phyloP scores from a whole-genome alignment of 352 stramenopile genomes.

The Phytophthora pseudosyringae region DNA sequence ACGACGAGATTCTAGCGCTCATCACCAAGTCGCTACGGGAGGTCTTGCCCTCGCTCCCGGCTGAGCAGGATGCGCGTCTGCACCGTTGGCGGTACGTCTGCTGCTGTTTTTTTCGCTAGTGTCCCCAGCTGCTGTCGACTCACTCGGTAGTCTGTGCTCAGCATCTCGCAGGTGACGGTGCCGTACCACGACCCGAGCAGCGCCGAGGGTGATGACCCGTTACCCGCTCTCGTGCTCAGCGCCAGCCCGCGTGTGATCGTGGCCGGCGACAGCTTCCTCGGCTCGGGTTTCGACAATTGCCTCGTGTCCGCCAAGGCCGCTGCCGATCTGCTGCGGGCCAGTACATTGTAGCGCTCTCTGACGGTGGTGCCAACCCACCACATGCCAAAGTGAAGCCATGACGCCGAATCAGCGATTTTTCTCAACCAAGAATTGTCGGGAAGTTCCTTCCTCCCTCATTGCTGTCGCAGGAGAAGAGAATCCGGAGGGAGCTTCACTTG shows the following conservation, averaged over 20 bases:
- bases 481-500: neutral
- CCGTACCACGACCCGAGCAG: conserved; percentile 43
- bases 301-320: conserved; percentile 65
- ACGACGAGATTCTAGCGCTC: conserved; percentile 59
- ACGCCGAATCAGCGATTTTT: conserved; percentile 8
- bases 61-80: conserved; percentile 50
- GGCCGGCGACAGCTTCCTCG: conserved; percentile 69
- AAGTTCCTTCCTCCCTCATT: neutral
- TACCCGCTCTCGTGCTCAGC: conserved; percentile 49
- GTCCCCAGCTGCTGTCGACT: conserved; percentile 4
- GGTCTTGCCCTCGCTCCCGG: conserved; percentile 61
- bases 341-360: conserved; percentile 40
- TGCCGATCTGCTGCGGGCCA: conserved; percentile 34
- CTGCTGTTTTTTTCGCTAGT: neutral
- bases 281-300: conserved; percentile 79
- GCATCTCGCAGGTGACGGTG: conserved; percentile 70
- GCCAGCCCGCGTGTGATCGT: conserved; percentile 63
- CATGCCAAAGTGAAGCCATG: conserved; percentile 22
- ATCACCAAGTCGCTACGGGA: conserved; percentile 60
- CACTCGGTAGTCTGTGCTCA: conserved; percentile 20
- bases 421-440: conserved; percentile 24
- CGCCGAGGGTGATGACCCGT: conserved; percentile 12
- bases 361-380: conserved; percentile 9
- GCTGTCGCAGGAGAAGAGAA: conserved; percentile 10
- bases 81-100: conserved; percentile 71